Conservation (phyloP, 2,329 filamentous ascomycete species). For the Fusarium drepaniforme region DNA sequence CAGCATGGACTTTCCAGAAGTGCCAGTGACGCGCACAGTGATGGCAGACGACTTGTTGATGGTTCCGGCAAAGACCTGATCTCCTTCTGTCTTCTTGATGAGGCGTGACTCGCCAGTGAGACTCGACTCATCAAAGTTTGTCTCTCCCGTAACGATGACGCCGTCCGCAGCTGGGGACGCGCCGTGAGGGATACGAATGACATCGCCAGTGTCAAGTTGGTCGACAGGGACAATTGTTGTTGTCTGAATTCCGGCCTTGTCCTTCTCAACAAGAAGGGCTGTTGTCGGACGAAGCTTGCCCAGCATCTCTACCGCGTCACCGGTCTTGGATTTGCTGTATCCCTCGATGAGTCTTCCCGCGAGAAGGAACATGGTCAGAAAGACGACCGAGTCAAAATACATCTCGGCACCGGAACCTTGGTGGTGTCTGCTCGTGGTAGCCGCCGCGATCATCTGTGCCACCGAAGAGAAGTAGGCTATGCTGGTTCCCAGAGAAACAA, state of each 20-base stretch:
- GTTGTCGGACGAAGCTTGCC: constrained; percentile 82
- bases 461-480: constrained; percentile 90
- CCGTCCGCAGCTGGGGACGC: constrained; percentile 90
- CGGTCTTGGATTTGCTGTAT: constrained; percentile 91
- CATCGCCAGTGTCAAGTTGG: constrained; percentile 79
- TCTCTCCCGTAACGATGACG: constrained; percentile 70
- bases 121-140: constrained; percentile 88
- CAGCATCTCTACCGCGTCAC: constrained; percentile 85
- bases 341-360: constrained; percentile 82
- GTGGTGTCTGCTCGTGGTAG: constrained; percentile 53
- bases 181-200: constrained; percentile 81
- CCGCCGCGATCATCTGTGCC: constrained; percentile 77
- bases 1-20: constrained; percentile 79
- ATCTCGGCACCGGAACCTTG: constrained; percentile 54
- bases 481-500: constrained; percentile 88
- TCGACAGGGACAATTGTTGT: constrained; percentile 68
- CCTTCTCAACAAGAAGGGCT: constrained; percentile 74
- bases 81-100: constrained; percentile 72
- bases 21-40: constrained; percentile 72
- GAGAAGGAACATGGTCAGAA: constrained; percentile 89
- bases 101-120: constrained; percentile 83
- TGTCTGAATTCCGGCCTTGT: constrained; percentile 49
- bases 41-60: constrained; percentile 77
- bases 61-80: constrained; percentile 78
- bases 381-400: constrained; percentile 95